Evolutionary conservation across 106 monocot species (phyloP).

Genomic region (Dendrobium huoshanense): DNA sequence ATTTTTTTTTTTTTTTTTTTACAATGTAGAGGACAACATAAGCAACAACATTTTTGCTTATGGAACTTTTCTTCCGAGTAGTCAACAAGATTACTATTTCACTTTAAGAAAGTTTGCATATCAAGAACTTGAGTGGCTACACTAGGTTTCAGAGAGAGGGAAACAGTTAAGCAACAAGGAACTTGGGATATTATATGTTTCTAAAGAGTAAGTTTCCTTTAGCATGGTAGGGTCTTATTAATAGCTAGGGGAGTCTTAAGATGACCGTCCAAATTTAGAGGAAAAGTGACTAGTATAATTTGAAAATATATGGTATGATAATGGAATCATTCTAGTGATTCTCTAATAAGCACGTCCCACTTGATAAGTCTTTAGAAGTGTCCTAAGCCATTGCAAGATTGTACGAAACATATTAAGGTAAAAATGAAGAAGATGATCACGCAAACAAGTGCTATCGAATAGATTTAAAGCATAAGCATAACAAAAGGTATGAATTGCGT

Average conservation of each 20-base stretch:
- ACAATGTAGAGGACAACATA: not conserved
- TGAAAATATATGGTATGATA: not conserved
- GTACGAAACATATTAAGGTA: too few species aligned
- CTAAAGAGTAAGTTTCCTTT: not conserved
- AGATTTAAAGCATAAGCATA: too few species aligned
- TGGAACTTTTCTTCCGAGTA: not conserved
- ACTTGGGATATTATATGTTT: not conserved
- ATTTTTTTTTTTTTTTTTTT: too few species aligned
- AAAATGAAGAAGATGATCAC: too few species aligned
- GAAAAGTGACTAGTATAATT: not conserved
- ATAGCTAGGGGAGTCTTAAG: not conserved
- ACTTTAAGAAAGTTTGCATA: not conserved
- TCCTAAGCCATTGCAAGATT: too few species aligned
- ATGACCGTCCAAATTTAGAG: not conserved
- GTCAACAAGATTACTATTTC: not conserved
- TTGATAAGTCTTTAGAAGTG: too few species aligned
- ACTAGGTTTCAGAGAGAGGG: not conserved
- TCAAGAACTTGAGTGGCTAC: not conserved
- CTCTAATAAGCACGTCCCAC: not conserved
- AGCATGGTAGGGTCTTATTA: not conserved
- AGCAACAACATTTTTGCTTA: too few species aligned
- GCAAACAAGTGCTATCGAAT: too few species aligned
- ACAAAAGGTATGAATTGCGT: too few species aligned
- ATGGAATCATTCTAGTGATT: not conserved
- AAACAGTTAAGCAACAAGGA: not conserved